Evolutionary conservation across 345 rosid species (phyloP), one percentile per base, ranked within the genome.

Genomic region (Lepidium didymum): DNA sequence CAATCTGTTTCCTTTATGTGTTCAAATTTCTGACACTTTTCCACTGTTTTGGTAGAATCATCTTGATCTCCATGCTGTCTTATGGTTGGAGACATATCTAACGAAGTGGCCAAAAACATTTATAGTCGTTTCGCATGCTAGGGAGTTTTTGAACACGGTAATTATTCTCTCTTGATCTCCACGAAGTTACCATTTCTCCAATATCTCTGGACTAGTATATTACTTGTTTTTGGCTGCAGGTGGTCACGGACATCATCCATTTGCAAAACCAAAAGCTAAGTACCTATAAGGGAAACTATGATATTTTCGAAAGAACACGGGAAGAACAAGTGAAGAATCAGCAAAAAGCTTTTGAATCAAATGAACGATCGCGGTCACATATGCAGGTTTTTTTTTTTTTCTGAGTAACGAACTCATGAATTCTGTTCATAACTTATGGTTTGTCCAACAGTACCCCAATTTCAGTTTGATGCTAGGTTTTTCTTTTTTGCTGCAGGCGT

Each of bases 61-160:
- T 84, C 99, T 94, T 75, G 99, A 94, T 84, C 97, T 94, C 59
- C 99, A 94, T 68, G 99, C 99, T 55, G 99, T 94, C 70, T 75
- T 94, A 47, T 94, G 99, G 99, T 70, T 94, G 83, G 99, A 94
- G 81, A 9, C 89, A 41, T 94, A 94, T 85, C 83, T 94, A 56
- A 81, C 87, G 68, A 91, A 94, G 78, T 94, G 99, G 99, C 96
- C 97, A 18, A 94, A 94, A 82, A 94, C 99, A 33, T 84, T 89
- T 77, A 87, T 94, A 54, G 99, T 89, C 62, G 99, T 94, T 67
- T 94, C 99, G 57, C 97, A 91, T 82, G 99, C 99, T 63, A 84
- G 99, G 76, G 97, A 94, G 79, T 94, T 94, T 81, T 80, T 94
- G 83, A 94, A 94, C 81, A 84, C 83, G 80, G 99, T 94, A 87